Base-by-base conservation (phyloP, 108 stramenopile species). In the Conticribra guillardii region DNA sequence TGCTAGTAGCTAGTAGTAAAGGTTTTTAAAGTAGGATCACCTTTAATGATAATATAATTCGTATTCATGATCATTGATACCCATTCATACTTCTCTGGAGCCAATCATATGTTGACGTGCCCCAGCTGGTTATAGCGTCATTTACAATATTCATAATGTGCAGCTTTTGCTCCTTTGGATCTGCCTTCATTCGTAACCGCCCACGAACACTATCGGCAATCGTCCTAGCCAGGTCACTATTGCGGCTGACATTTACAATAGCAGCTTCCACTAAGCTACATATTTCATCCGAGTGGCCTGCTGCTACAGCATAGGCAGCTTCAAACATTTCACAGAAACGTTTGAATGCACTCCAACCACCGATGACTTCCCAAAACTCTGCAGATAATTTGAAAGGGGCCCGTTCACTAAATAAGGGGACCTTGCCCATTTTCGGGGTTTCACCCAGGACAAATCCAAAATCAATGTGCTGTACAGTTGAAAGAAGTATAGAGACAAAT, bases 381-480 rank as follows among this genome's bases (percentile, higher is more conserved):
- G 66, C 66, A 34, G 94, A 95, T 26, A 98, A 75, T 74, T 98
- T 98, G 87, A 98, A 98, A 0, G 97, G 96, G 17, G 96, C 96
- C 27, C 87, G 59, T 76, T 98, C 97, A 55, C 85, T 92, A 64
- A 92, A 94, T 4, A 94, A 71, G 1, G 92, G 92, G 33, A 96
- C 89, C 47, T 90, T 90, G 51, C 89, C 89, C 90, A 93, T 92
- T 56, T 97, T 97, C 11, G 98, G 96, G 11, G 92, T 87, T 24
- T 93, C 90, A 9, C 98, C 98, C 0, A 99, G 84, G 19, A 99
- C 97, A 71, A 90, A 99, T 7, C 98, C 98, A 77, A 96, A 99
- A 75, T 99, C 98, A 60, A 99, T 99, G 83, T 99, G 98, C 64
- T 72, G 24, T 23, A 24, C 8, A 23, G 26, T 48, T 81, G 19